These are phyloP conservation scores for Choricystis sp. DNA, from an alignment of 139 green algal species.

Conservation along the genomic window DNA sequence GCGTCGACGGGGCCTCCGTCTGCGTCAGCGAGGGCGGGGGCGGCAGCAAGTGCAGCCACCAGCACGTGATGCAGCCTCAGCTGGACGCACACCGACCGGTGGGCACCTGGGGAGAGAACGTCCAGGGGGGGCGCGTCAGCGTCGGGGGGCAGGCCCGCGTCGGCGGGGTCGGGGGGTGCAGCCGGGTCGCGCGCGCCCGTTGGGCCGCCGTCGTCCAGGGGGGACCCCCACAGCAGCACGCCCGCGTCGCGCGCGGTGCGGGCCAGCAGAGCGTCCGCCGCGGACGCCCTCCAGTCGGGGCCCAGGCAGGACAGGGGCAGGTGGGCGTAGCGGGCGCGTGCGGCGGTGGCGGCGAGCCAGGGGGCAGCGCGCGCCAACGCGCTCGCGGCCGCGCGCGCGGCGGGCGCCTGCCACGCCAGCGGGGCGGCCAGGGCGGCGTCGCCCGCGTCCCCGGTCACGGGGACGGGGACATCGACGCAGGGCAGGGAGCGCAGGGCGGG, in stretches of 20 bases:
- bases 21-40: conserved; percentile 40
- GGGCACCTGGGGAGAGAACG: conserved; percentile 51
- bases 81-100: conserved; percentile 70
- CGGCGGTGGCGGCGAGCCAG: conserved; percentile 35
- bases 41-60: conserved; percentile 43
- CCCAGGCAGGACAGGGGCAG: conserved; percentile 61
- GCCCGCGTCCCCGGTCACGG: background rate
- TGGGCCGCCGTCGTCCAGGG: conserved; percentile 19
- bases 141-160: conserved; percentile 29
- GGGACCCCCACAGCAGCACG: conserved; percentile 66
- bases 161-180: conserved; percentile 19
- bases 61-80: conserved; percentile 69
- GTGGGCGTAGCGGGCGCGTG: conserved; percentile 67
- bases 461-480: conserved; percentile 7
- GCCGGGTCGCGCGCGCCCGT: conserved; percentile 6
- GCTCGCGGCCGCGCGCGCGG: conserved; percentile 30
- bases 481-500: conserved; percentile 49
- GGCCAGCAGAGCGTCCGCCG: conserved; percentile 59
- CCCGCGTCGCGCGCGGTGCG: conserved; percentile 45
- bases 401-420: conserved; percentile 67
- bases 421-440: conserved; percentile 29
- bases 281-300: conserved; percentile 44
- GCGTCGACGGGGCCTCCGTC: conserved; percentile 41
- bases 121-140: conserved; percentile 10
- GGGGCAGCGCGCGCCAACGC: conserved; percentile 21